Conservation (phyloP, 2,329 filamentous ascomycete genomes). For the Ceratocystis smalleyi region DNA sequence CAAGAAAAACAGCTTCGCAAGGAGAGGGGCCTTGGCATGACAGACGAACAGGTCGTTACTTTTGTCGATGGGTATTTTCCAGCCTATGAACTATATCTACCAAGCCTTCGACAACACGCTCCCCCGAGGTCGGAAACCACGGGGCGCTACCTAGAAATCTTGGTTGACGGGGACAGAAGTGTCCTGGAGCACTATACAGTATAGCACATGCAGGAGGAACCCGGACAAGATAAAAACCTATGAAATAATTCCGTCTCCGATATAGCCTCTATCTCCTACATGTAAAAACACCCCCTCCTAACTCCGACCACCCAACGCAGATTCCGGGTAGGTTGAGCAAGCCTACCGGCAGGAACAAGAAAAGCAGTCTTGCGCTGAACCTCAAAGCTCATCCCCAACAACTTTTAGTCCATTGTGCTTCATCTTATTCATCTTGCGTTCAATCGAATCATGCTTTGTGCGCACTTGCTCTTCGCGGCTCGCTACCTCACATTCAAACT, state of each 20-base stretch:
- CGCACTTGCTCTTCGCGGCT: conserved; percentile 39
- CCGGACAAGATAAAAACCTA: background rate
- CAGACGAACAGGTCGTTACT: conserved; percentile 56
- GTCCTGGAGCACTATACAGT: conserved; percentile 29
- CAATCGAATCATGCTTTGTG: conserved; percentile 37
- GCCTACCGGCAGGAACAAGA: background rate
- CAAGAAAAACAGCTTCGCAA: conserved; percentile 59
- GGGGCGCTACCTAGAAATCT: conserved; percentile 43
- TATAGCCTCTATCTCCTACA: background rate
- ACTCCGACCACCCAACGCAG: background rate
- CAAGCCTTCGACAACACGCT: background rate
- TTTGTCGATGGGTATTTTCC: conserved; percentile 61
- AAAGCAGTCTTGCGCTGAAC: background rate
- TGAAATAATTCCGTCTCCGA: background rate
- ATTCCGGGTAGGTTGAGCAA: background rate
- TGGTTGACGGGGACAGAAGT: conserved; percentile 44
- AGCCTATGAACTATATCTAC: conserved; percentile 48
- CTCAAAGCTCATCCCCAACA: conserved; percentile 24
- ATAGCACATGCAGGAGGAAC: background rate
- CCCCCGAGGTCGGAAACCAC: conserved; percentile 24
- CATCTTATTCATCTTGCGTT: conserved; percentile 38
- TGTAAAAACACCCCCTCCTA: background rate
- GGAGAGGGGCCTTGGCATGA: conserved; percentile 62
- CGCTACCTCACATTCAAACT: conserved; percentile 41
- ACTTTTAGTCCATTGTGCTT: conserved; percentile 41